Conservation (phyloP, 1,284 basidiomycete species). For the Rhizopogon parksii region DNA sequence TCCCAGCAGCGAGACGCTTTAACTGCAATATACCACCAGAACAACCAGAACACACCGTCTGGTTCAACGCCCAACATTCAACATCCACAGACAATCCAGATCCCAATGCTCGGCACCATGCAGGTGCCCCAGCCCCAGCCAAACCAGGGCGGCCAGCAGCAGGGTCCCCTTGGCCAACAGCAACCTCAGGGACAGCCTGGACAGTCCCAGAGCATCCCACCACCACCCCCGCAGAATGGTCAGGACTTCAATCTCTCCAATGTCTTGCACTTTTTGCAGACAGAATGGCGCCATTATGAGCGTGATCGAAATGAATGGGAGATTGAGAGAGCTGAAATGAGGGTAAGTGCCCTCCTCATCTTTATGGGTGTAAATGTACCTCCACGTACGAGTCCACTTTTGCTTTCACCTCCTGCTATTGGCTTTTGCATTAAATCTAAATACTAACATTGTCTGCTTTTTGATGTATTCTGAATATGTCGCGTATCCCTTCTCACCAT, state of each 20-base stretch:
- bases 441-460: not conserved
- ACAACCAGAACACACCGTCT: constrained; percentile 4
- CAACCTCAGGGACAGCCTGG: constrained; percentile 46
- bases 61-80: constrained; percentile 26
- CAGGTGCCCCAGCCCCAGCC: constrained; percentile 49
- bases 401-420: constrained; percentile 14
- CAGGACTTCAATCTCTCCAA: constrained; percentile 90
- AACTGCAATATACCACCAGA: constrained; percentile 19
- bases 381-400: constrained; percentile 4
- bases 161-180: constrained; percentile 43
- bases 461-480: constrained; percentile 9
- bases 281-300: constrained; percentile 95
- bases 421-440: not conserved
- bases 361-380: not conserved
- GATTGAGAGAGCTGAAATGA: constrained; percentile 98
- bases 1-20: constrained; percentile 26
- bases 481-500: constrained; percentile 11
- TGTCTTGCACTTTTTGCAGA: constrained; percentile 95
- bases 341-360: constrained; percentile 54
- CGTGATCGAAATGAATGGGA: constrained; percentile 99
- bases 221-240: constrained; percentile 69
- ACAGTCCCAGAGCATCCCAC: constrained; percentile 58
- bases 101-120: constrained; percentile 65
- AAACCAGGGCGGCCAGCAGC: constrained; percentile 37
- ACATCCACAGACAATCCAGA: constrained; percentile 38